These are phyloP conservation scores for Tetrahymena thermophila DNA, from an alignment of 73 alveolate species.

Conservation along the genomic window DNA sequence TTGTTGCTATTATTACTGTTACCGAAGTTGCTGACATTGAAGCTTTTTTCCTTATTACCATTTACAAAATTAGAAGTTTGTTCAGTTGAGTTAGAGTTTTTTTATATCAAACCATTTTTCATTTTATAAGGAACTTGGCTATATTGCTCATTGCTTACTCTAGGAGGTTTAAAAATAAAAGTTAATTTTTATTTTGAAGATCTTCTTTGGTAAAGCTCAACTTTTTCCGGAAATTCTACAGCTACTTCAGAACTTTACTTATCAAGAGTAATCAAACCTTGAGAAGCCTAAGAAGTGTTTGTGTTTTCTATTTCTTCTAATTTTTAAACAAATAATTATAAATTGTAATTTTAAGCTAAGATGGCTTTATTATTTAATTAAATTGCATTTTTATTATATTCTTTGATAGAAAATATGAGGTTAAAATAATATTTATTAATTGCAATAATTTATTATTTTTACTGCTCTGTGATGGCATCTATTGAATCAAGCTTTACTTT, in stretches of 20 bases:
- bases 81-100: neutral
- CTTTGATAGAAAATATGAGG: neutral
- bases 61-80: neutral
- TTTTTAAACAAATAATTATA: too few species aligned
- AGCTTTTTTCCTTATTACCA: neutral
- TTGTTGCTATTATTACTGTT: too few species aligned
- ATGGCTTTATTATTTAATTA: too few species aligned
- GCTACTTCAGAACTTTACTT: neutral
- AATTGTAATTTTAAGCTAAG: neutral
- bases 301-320: neutral
- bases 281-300: neutral
- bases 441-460: neutral
- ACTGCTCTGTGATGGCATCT: neutral
- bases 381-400: neutral
- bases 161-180: neutral
- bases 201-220: neutral
- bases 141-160: neutral
- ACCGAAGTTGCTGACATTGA: neutral
- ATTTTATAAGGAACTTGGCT: neutral
- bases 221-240: neutral
- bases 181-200: neutral
- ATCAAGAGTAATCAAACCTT: neutral
- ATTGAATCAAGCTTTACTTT: neutral
- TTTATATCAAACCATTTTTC: neutral
- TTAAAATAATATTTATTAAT: too few species aligned